Evolutionary conservation across 352 stramenopile genomes (phyloP).

Genomic region (Phytophthora sp.): DNA sequence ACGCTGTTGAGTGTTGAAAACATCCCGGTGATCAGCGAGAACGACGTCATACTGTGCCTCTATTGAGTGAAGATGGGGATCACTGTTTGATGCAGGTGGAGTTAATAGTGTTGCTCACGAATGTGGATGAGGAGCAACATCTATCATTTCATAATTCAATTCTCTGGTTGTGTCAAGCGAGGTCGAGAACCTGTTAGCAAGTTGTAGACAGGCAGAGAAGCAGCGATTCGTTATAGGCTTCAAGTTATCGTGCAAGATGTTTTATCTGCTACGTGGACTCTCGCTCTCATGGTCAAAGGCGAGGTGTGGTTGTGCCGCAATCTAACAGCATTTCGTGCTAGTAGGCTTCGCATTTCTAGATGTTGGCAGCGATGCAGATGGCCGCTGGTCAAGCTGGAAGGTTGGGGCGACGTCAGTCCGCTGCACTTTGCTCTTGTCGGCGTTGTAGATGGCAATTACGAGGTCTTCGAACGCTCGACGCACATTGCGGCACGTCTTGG

Average conservation of each 20-base stretch:
- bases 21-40: conserved; percentile 86
- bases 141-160: conserved; percentile 67
- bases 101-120: conserved; percentile 77
- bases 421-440: conserved; percentile 55
- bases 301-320: too few relatives aligned
- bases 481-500: conserved; percentile 74
- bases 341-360: background rate
- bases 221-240: too few relatives aligned
- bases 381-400: conserved; percentile 46
- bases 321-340: conserved; percentile 29
- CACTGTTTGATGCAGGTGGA: conserved; percentile 74
- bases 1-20: conserved; percentile 77
- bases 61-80: conserved; percentile 59
- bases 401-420: conserved; percentile 42
- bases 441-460: conserved; percentile 73
- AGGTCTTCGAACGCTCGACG: conserved; percentile 74
- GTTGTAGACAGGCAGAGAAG: conserved; percentile 28
- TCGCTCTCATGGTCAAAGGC: background rate
- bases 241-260: too few relatives aligned
- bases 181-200: conserved; percentile 35
- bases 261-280: conserved; percentile 25
- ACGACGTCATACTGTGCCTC: conserved; percentile 78
- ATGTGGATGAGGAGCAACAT: conserved; percentile 71
- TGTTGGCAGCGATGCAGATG: conserved; percentile 3
- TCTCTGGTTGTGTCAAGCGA: conserved; percentile 48